These are phyloP conservation scores for Penicillium occitanis DNA, from an alignment of 2,329 filamentous ascomycete genomes.

Conservation along the genomic window DNA sequence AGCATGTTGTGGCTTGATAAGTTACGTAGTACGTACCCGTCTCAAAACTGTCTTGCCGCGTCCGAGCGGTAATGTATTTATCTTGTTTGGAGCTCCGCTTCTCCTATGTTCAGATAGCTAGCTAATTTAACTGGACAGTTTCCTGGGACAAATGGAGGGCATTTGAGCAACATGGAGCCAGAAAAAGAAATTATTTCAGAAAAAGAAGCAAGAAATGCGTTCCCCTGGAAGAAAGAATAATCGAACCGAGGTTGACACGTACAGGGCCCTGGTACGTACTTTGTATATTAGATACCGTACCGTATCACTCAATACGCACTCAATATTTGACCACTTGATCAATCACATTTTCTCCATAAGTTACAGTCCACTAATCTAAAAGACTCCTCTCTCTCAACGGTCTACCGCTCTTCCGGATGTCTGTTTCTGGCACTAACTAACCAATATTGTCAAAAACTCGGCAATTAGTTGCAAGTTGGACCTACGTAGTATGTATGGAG, in stretches of 20 bases:
- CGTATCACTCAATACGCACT: not conserved
- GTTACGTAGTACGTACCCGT: constrained; percentile 3
- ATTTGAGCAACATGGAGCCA: not conserved
- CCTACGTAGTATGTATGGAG: not conserved
- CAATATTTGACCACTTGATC: constrained; percentile 2
- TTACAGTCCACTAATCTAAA: not conserved
- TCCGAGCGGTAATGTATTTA: constrained; percentile 1
- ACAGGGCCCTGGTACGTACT: not conserved
- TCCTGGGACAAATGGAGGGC: not conserved
- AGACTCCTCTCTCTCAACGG: not conserved
- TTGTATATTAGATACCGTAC: not conserved
- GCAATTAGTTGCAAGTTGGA: not conserved
- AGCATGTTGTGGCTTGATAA: constrained; percentile 4
- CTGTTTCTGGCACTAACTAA: too few species aligned
- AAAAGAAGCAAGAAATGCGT: not conserved
- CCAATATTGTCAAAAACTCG: not conserved
- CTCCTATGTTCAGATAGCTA: not conserved
- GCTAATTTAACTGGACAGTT: not conserved
- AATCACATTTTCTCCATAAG: not conserved
- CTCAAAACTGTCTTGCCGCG: not conserved
- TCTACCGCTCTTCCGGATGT: not conserved
- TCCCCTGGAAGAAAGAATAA: not conserved
- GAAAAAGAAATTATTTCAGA: not conserved
- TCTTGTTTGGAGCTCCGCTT: not conserved
- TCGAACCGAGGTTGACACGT: not conserved